phyloP scores from a whole-genome alignment of 257 asterid species.

The Ophiorrhiza pumila region DNA sequence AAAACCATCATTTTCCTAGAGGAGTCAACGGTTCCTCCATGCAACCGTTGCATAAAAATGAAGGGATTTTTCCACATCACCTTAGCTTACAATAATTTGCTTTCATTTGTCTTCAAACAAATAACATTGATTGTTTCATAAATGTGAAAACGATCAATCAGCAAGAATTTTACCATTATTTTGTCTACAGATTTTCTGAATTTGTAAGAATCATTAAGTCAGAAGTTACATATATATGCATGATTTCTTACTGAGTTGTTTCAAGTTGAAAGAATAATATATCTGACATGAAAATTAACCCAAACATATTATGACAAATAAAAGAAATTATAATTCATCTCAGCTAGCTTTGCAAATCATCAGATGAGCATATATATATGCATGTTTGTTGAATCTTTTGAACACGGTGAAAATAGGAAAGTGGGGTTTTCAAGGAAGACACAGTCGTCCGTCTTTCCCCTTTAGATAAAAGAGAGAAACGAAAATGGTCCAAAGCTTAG shows the following conservation, averaged over 20 bases:
- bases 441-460: conserved; percentile 21
- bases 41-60: neutral
- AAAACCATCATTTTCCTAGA: conserved; percentile 21
- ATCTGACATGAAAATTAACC: neutral
- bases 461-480: conserved; percentile 6
- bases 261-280: neutral
- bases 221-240: too few species aligned
- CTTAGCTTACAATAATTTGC: neutral
- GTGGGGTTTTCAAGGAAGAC: conserved; percentile 29
- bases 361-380: neutral
- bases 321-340: too few species aligned
- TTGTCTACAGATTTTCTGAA: too few species aligned
- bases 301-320: neutral
- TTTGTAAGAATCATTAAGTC: too few species aligned
- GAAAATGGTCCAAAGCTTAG: conserved; percentile 12
- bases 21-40: conserved; percentile 24
- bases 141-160: neutral
- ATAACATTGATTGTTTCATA: neutral
- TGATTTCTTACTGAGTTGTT: neutral
- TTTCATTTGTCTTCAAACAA: conserved; percentile 1
- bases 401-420: neutral
- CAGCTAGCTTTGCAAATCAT: neutral
- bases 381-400: conserved; percentile 20
- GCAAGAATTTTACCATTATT: too few species aligned
- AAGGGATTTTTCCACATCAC: neutral